These are phyloP conservation scores for Fusarium drepaniforme DNA, from an alignment of 2,329 filamentous ascomycete species.

Conservation along the genomic window DNA sequence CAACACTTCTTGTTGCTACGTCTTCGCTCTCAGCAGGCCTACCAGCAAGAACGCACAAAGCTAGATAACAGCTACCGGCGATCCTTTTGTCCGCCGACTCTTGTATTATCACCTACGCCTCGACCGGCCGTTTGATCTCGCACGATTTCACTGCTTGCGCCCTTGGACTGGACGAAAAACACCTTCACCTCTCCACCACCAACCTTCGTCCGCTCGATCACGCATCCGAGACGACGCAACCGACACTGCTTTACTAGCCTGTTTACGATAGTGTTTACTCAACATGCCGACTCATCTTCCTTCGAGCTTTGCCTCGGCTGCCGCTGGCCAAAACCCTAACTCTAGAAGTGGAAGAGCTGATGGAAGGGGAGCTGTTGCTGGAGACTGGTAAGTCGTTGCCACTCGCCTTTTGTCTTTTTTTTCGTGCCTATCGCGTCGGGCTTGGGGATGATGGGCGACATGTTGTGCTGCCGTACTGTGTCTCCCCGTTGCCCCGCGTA, in stretches of 20 bases:
- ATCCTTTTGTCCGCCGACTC: constrained; percentile 20
- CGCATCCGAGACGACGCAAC: constrained; percentile 31
- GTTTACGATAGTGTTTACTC: constrained; percentile 38
- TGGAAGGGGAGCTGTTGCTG: constrained; percentile 67
- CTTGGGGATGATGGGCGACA: constrained; percentile 15
- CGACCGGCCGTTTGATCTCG: constrained; percentile 31
- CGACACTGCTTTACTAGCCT: constrained; percentile 10
- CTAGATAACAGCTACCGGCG: constrained; percentile 29
- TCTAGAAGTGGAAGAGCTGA: constrained; percentile 70
- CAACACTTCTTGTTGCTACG: constrained; percentile 32
- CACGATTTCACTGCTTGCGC: constrained; percentile 32
- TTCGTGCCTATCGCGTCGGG: constrained; percentile 11
- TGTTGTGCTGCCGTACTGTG: constrained; percentile 39
- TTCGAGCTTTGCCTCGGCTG: constrained; percentile 87
- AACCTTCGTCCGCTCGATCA: constrained; percentile 30
- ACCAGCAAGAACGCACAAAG: constrained; percentile 26
- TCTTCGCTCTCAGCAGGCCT: constrained; percentile 27
- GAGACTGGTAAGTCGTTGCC: constrained; percentile 76
- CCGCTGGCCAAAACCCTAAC: constrained; percentile 78
- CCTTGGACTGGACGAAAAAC: constrained; percentile 38
- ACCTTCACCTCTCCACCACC: constrained; percentile 30
- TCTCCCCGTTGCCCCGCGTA: constrained; percentile 25
- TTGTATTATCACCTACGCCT: constrained; percentile 27
- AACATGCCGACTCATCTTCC: constrained; percentile 80
- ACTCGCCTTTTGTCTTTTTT: constrained; percentile 22